A percentile compares a stretch with the other conserved stretches of the same genome.
Evolutionary conservation across 2,329 filamentous ascomycete genomes (phyloP).

Genomic region (Orbilia oligospora): DNA sequence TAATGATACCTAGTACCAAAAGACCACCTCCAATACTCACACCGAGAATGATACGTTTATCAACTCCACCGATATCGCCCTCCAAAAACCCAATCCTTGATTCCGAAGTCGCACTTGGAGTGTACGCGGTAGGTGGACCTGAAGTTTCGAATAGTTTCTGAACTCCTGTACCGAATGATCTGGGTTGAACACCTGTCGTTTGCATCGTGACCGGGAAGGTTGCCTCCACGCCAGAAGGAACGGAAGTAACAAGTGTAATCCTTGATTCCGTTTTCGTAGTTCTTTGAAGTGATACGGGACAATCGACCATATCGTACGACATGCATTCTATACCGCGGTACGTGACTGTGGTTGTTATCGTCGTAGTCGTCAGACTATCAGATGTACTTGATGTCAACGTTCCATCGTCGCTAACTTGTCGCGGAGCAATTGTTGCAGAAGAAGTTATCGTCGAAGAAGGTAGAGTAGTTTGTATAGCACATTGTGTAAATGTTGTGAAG

Average conservation of each 20-base stretch:
- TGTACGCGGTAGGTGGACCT: slow-evolving; percentile 69
- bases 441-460: background rate
- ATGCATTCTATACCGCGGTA: slow-evolving; percentile 70
- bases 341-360: slow-evolving; percentile 67
- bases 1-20: slow-evolving; percentile 66
- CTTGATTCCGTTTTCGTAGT: slow-evolving; percentile 67
- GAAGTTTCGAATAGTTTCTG: slow-evolving; percentile 67
- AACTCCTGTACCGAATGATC: slow-evolving; percentile 69
- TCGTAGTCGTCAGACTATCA: slow-evolving; percentile 67
- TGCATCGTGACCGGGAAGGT: slow-evolving; percentile 68
- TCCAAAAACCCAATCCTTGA: slow-evolving; percentile 63
- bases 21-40: slow-evolving; percentile 70
- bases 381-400: too few relatives aligned
- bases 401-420: slow-evolving; percentile 24
- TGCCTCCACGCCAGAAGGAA: slow-evolving; percentile 67
- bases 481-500: slow-evolving; percentile 70
- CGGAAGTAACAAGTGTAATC: slow-evolving; percentile 67
- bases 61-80: slow-evolving; percentile 66
- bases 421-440: slow-evolving; percentile 9
- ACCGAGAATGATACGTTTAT: slow-evolving; percentile 70
- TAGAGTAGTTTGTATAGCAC: slow-evolving; percentile 14
- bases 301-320: slow-evolving; percentile 69
- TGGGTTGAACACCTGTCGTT: slow-evolving; percentile 65
- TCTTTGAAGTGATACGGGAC: slow-evolving; percentile 71
- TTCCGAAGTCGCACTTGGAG: slow-evolving; percentile 62